These are phyloP conservation scores for Sugiyamaella novakii DNA, from an alignment of 1,139 yeast genomes.

Conservation along the genomic window DNA sequence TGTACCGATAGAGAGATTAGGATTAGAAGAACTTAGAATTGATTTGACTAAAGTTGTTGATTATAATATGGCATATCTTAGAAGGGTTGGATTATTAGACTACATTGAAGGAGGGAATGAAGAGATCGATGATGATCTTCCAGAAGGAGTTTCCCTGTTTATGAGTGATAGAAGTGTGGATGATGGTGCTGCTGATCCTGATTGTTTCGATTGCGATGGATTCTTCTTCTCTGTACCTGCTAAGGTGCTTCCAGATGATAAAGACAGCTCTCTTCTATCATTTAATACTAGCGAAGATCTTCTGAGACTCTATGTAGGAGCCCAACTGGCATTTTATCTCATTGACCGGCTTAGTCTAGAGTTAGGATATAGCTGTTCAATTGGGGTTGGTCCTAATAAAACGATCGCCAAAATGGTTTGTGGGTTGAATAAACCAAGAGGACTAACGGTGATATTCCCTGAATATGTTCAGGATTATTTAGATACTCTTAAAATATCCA, in stretches of 20 bases:
- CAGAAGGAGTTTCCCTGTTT: constrained; percentile 28
- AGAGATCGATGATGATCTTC: constrained; percentile 29
- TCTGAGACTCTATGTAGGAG: constrained; percentile 35
- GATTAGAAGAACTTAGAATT: constrained; percentile 44
- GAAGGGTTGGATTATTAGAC: constrained; percentile 24
- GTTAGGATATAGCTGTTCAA: constrained; percentile 40
- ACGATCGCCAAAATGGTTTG: constrained; percentile 42
- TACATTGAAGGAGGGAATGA: constrained; percentile 12
- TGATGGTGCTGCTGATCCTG: constrained; percentile 2
- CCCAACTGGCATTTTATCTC: constrained; percentile 37
- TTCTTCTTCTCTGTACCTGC: constrained; percentile 39
- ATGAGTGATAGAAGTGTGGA: constrained; percentile 11
- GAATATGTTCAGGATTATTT: constrained; percentile 34
- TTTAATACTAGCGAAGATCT: constrained; percentile 18
- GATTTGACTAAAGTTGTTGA: constrained; percentile 37
- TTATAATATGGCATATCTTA: constrained; percentile 26
- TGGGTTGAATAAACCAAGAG: constrained; percentile 39
- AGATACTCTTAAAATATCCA: constrained; percentile 27
- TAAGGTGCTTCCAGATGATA: constrained; percentile 29
- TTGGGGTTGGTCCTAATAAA: constrained; percentile 41
- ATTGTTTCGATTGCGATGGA: constrained; percentile 32
- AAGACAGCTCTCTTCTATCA: constrained; percentile 20
- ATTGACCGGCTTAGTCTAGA: constrained; percentile 35
- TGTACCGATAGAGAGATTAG: constrained; percentile 41
- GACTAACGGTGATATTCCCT: constrained; percentile 38